A percentile compares a stretch with the other conserved stretches of the same genome.
phyloP scores from a whole-genome alignment of 192 early-diverging fungal genomes.

The Kickxella alabastrina region DNA sequence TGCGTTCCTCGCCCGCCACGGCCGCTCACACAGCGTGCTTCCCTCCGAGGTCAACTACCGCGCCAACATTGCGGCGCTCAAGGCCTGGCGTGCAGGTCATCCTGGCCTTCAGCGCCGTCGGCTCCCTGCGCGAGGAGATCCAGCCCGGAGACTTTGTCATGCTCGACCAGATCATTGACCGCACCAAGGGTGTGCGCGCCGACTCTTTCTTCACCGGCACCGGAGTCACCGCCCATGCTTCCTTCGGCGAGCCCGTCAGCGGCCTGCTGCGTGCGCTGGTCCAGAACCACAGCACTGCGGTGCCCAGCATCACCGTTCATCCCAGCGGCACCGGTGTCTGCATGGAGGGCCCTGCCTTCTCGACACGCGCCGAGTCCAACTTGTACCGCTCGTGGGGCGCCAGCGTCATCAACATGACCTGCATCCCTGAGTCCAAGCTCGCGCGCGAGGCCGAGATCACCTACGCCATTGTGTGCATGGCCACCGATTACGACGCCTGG shows the following conservation, averaged over 20 bases:
- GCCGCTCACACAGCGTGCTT: slow-evolving; percentile 79
- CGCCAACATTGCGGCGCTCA: slow-evolving; percentile 98
- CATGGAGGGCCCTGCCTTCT: slow-evolving; percentile 99
- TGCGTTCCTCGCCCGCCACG: slow-evolving; percentile 96
- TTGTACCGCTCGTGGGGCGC: slow-evolving; percentile 93
- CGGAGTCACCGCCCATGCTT: slow-evolving; percentile 88
- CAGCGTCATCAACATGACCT: slow-evolving; percentile 98
- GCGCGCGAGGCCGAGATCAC: slow-evolving; percentile 98
- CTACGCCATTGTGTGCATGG: slow-evolving; percentile 99
- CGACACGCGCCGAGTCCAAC: slow-evolving; percentile 93
- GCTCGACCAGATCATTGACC: slow-evolving; percentile 92
- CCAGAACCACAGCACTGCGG: slow-evolving; percentile 54
- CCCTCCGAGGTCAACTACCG: slow-evolving; percentile 87
- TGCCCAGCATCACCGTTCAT: slow-evolving; percentile 59
- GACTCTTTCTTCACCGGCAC: slow-evolving; percentile 88
- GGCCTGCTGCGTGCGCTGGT: slow-evolving; percentile 68
- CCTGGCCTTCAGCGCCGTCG: slow-evolving; percentile 95
- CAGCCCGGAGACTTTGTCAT: slow-evolving; percentile 92
- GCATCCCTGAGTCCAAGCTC: slow-evolving; percentile 93
- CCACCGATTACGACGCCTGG: slow-evolving; percentile 98
- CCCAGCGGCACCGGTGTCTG: slow-evolving; percentile 81
- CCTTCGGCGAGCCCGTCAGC: slow-evolving; percentile 95
- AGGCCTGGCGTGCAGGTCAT: slow-evolving; percentile 88
- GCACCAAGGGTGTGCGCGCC: slow-evolving; percentile 94
- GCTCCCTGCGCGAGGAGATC: slow-evolving; percentile 91